Conservation (phyloP, 805 yeast genomes). For the Clavispora phyllophila region DNA sequence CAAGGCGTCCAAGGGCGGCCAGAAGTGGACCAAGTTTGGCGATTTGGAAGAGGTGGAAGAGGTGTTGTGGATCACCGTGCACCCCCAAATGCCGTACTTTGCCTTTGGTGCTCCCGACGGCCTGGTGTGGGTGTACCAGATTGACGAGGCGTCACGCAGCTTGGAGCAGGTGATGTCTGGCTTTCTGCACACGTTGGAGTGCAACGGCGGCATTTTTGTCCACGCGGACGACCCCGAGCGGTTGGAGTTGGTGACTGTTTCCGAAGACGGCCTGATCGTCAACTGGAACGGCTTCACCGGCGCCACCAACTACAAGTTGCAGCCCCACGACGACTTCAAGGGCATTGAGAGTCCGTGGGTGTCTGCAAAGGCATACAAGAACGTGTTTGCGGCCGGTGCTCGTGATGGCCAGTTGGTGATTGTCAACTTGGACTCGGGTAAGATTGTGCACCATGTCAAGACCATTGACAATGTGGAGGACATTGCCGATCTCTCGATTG, state of each 20-base stretch:
- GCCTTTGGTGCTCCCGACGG: conserved; percentile 94
- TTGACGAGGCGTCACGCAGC: conserved; percentile 43
- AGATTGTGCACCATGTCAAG: conserved; percentile 59
- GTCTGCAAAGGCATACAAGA: conserved; percentile 50
- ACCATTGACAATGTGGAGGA: conserved; percentile 53
- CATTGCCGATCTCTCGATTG: conserved; percentile 40
- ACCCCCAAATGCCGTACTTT: conserved; percentile 74
- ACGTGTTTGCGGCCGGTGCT: conserved; percentile 72
- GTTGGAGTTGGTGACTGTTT: conserved; percentile 63
- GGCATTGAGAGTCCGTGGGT: conserved; percentile 89
- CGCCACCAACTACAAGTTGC: conserved; percentile 61
- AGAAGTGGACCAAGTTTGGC: conserved; percentile 69
- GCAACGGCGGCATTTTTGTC: conserved; percentile 75
- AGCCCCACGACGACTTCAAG: conserved; percentile 56
- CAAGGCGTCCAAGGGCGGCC: conserved; percentile 69
- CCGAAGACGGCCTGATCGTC: conserved; percentile 83
- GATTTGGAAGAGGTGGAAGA: conserved; percentile 87
- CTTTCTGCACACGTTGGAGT: conserved; percentile 73
- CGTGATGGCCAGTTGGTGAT: conserved; percentile 82
- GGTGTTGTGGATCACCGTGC: conserved; percentile 75
- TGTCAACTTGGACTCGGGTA: conserved; percentile 71
- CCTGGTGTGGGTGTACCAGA: conserved; percentile 87
- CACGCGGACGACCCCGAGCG: conserved; percentile 48
- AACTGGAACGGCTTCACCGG: conserved; percentile 88
- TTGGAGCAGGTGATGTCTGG: conserved; percentile 73